A percentile compares a stretch with the other conserved stretches of the same genome.
These are phyloP conservation scores for Metarhizium anisopliae DNA, from an alignment of 2,329 filamentous ascomycete genomes.

Conservation along the genomic window DNA sequence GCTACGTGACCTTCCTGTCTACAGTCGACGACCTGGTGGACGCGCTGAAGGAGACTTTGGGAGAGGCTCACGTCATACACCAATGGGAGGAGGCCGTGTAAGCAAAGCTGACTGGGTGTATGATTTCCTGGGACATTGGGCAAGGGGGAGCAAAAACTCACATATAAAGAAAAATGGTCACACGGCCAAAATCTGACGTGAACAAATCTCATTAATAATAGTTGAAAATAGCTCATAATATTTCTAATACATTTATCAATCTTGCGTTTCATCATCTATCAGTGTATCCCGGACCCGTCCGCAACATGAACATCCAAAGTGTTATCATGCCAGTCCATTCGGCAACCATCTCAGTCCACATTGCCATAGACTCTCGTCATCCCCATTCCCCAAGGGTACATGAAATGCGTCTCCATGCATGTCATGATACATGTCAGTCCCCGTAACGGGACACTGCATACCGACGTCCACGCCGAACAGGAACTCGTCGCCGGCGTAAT, in stretches of 20 bases:
- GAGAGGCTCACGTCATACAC: conserved; percentile 29
- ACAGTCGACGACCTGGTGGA: conserved; percentile 35
- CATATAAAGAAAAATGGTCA: too few relatives aligned
- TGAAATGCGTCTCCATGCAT: neutral
- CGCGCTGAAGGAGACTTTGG: conserved; percentile 32
- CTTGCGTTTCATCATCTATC: too few relatives aligned
- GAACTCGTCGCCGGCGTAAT: neutral
- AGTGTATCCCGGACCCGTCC: too few relatives aligned
- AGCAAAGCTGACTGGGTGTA: neutral
- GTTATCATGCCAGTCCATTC: neutral
- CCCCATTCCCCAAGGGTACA: neutral
- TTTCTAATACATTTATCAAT: too few relatives aligned
- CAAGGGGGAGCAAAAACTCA: too few relatives aligned
- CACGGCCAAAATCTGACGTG: too few relatives aligned
- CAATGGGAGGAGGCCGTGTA: conserved; percentile 13
- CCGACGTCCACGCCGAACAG: neutral
- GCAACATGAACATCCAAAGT: too few relatives aligned
- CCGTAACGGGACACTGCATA: neutral
- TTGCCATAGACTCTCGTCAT: neutral
- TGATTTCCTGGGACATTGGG: too few relatives aligned
- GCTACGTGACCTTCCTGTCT: conserved; percentile 33
- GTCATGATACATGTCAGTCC: neutral
- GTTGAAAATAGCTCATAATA: too few relatives aligned
- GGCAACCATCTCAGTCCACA: neutral
- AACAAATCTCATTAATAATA: too few relatives aligned